Conservation (phyloP, 2,329 filamentous ascomycete genomes). For the Cercospora sesami region DNA sequence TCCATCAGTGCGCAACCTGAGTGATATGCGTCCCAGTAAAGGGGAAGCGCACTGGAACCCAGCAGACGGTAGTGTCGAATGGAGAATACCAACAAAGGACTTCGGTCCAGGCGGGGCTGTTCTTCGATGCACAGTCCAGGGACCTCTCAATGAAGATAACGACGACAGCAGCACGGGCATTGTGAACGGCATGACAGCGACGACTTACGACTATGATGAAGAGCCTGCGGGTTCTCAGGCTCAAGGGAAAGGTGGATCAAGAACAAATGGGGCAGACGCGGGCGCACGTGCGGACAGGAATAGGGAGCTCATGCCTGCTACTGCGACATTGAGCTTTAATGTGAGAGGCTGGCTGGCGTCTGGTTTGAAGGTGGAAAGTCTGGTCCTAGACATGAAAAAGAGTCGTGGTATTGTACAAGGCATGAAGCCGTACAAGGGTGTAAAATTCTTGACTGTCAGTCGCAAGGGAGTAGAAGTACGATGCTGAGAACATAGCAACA, state of each 20-base stretch:
- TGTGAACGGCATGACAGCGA: constrained; percentile 44
- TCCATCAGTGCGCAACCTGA: constrained; percentile 74
- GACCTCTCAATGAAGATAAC: constrained; percentile 53
- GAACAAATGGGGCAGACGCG: constrained; percentile 14
- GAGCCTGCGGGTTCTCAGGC: constrained; percentile 32
- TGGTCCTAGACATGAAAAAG: constrained; percentile 69
- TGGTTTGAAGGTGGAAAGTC: constrained; percentile 62
- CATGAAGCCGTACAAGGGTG: constrained; percentile 94
- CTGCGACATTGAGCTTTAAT: constrained; percentile 50
- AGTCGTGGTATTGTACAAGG: constrained; percentile 82
- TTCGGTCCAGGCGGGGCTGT: constrained; percentile 57
- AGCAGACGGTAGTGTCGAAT: constrained; percentile 72
- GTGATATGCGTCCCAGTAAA: constrained; percentile 74
- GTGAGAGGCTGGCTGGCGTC: constrained; percentile 66
- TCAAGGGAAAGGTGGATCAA: constrained; percentile 46
- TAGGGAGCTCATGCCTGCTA: constrained; percentile 51
- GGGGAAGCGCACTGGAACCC: constrained; percentile 83
- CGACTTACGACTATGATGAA: constrained; percentile 44
- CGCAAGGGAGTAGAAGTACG: constrained; percentile 54
- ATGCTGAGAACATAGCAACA: constrained; percentile 37
- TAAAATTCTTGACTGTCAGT: constrained; percentile 87
- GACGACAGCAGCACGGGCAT: constrained; percentile 44
- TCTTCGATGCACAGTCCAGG: constrained; percentile 77
- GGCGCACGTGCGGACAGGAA: constrained; percentile 33
- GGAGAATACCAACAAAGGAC: constrained; percentile 79